phyloP scores from a whole-genome alignment of 208 protist species.

The Trypanosoma melophagium region DNA sequence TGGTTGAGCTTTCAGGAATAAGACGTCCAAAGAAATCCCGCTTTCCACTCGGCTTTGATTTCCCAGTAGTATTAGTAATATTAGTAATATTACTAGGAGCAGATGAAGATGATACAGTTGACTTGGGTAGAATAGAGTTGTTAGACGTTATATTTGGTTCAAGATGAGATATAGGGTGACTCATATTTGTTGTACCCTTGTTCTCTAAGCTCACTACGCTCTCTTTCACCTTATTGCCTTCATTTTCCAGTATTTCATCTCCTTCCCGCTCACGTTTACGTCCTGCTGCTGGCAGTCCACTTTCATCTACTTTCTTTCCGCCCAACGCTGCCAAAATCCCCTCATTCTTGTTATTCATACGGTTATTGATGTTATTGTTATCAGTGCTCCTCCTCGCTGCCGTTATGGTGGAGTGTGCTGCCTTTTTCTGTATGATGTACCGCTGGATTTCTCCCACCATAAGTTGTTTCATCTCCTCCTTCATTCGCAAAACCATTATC shows the following conservation, averaged over 20 bases:
- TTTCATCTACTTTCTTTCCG: conserved; percentile 6
- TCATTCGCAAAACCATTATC: conserved; percentile 30
- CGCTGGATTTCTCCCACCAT: conserved; percentile 49
- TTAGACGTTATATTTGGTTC: background rate
- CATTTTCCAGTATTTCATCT: background rate
- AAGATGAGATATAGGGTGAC: background rate
- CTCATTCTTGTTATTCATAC: background rate
- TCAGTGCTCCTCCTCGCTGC: conserved; percentile 1
- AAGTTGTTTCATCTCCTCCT: conserved; percentile 46
- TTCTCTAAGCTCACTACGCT: background rate
- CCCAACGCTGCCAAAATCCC: no score
- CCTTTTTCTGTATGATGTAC: conserved; percentile 25
- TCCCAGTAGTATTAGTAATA: background rate
- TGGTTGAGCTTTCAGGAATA: conserved; percentile 26
- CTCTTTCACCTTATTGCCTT: conserved; percentile 2
- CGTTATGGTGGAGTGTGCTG: background rate
- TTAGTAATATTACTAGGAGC: background rate
- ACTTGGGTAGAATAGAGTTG: background rate
- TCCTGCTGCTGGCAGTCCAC: background rate
- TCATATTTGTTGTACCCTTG: background rate
- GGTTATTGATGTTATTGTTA: background rate
- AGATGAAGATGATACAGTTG: background rate
- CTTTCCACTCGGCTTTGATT: conserved; percentile 1
- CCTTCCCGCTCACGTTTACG: conserved; percentile 16
- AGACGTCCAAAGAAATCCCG: conserved; percentile 77